Conservation (phyloP, 441 rosid species). For the Arabidopsis hybrid region DNA sequence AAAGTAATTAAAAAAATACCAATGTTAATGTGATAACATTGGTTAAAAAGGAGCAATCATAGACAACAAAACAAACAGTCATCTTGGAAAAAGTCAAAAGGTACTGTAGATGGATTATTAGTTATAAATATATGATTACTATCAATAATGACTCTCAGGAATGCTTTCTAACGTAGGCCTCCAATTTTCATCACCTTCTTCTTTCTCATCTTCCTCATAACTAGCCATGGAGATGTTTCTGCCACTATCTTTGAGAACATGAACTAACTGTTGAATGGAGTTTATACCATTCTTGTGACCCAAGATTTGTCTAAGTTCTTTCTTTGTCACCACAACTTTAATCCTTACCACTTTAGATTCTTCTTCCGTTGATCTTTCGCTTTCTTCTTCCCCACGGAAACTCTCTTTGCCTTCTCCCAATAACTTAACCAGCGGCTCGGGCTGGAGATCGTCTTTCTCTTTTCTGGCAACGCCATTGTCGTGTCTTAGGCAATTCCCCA, state of each 20-base stretch:
- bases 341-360: slow-evolving; percentile 55
- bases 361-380: slow-evolving; percentile 29
- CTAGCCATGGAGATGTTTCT: slow-evolving; percentile 26
- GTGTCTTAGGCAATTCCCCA: slow-evolving; percentile 29
- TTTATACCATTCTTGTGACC: slow-evolving; percentile 38
- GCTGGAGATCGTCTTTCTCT: slow-evolving; percentile 34
- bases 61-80: slow-evolving; percentile 21
- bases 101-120: neutral
- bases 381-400: neutral
- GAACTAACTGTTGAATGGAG: slow-evolving; percentile 54
- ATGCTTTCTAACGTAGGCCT: slow-evolving; percentile 72
- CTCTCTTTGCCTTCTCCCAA: slow-evolving; percentile 18
- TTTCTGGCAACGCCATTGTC: slow-evolving; percentile 30
- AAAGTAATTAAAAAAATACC: neutral
- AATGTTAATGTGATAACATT: slow-evolving; percentile 27
- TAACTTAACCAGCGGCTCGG: slow-evolving; percentile 23
- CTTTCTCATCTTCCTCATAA: slow-evolving; percentile 1
- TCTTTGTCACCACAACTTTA: slow-evolving; percentile 62
- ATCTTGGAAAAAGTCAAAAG: slow-evolving; percentile 6
- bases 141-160: slow-evolving; percentile 58
- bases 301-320: slow-evolving; percentile 65
- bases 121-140: slow-evolving; percentile 10
- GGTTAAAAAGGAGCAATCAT: slow-evolving; percentile 30
- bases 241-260: slow-evolving; percentile 52
- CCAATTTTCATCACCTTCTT: slow-evolving; percentile 44